Evolutionary conservation across 2,329 filamentous ascomycete species (phyloP).

Genomic region (Aspergillus fischeri): DNA sequence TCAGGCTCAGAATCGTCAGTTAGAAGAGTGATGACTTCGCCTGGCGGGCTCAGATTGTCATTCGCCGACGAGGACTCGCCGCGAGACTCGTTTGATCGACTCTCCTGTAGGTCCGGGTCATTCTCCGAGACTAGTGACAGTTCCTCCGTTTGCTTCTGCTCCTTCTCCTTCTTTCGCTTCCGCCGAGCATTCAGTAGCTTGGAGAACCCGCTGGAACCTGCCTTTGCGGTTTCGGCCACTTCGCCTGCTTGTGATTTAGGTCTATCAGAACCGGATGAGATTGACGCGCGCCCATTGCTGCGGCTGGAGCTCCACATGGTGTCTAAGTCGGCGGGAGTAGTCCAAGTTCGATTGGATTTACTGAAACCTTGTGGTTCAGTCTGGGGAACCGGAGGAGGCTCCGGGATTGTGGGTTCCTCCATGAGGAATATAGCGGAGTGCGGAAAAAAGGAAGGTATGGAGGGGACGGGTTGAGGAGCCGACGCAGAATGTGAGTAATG

Average conservation of each 20-base stretch:
- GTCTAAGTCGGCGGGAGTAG: conserved; percentile 33
- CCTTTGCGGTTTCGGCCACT: conserved; percentile 33
- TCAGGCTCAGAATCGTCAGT: conserved; percentile 40
- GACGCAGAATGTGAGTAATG: neutral
- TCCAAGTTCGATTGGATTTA: conserved; percentile 35
- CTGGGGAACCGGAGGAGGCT: conserved; percentile 24
- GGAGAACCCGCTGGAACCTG: conserved; percentile 46
- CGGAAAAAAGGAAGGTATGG: conserved; percentile 2
- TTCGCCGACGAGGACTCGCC: conserved; percentile 23
- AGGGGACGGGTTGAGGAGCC: neutral
- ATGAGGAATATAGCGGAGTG: conserved; percentile 19
- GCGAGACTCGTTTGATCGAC: conserved; percentile 22
- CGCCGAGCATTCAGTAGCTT: conserved; percentile 46
- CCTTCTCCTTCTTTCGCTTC: conserved; percentile 41
- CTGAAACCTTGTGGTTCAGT: conserved; percentile 35
- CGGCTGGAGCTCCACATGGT: conserved; percentile 25
- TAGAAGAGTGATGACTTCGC: conserved; percentile 25
- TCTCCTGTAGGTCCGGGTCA: conserved; percentile 18
- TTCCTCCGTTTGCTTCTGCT: conserved; percentile 21
- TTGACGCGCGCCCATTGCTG: conserved; percentile 36
- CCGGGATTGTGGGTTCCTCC: conserved; percentile 29
- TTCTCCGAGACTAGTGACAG: conserved; percentile 17
- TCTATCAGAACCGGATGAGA: conserved; percentile 36
- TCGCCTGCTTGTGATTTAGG: conserved; percentile 38
- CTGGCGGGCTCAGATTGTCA: conserved; percentile 17